Evolutionary conservation across 352 stramenopile species (phyloP), one percentile per base, ranked within the genome.

Genomic region (Pythium angustatum): DNA sequence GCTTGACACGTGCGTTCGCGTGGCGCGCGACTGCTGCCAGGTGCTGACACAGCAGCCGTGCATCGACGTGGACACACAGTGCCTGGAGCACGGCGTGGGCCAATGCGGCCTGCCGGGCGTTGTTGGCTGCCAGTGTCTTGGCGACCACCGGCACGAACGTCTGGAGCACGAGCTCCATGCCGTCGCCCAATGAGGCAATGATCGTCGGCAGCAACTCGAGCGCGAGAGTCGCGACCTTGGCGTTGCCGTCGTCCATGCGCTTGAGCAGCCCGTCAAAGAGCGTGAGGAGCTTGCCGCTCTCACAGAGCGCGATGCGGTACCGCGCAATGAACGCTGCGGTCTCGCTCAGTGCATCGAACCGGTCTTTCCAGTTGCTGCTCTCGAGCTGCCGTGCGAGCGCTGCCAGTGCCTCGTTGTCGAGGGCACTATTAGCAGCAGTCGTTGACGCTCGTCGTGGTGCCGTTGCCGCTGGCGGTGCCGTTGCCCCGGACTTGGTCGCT

Each of bases 311-410:
- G 0, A 54, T 21, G 3, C 33, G 54, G 27, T 73, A 57, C 9
- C 59, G 58, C 36, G 55, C 53, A 15, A 89, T 54, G 26, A 90
- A 86, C 0, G 75, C 52, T 0, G 65, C 78, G 0, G 66, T 56
- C 14, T 85, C 76, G 8, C 68, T 66, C 0, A 94, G 59, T 5
- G 81, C 83, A 7, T 92, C 79, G 24, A 85, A 85, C 0, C 85
- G 83, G 45, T 91, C 83, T 69, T 90, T 91, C 85, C 83, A 94
- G 59, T 91, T 91, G 63, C 63, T 82, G 50, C 80, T 91, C 6
- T 87, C 74, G 17, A 94, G 77, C 22, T 76, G 76, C 12, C 66
- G 74, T 5, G 78, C 60, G 12, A 94, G 53, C n/a, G 49, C 50
- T 54, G 64, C 51, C 12, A 94, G 51, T 12, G 66, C 62, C 1